phyloP scores from a whole-genome alignment of 805 yeast species.

The Ogataea sp. region DNA sequence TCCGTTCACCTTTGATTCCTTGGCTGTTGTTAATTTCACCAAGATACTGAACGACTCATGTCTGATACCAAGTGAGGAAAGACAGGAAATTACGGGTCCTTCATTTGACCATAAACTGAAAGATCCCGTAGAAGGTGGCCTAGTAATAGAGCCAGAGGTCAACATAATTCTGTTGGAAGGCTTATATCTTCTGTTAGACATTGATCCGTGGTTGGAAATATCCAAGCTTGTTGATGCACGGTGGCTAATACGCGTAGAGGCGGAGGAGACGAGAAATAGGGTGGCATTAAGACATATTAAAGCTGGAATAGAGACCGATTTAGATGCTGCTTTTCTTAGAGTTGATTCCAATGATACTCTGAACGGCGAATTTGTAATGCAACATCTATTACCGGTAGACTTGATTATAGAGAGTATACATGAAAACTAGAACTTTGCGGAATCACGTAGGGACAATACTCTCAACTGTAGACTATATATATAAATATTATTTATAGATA shows the following conservation, averaged over 20 bases:
- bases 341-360: conserved; percentile 31
- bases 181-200: conserved; percentile 29
- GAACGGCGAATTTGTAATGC: conserved; percentile 22
- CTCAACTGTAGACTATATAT: conserved; percentile 45
- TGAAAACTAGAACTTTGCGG: conserved; percentile 49
- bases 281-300: conserved; percentile 28
- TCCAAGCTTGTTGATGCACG: conserved; percentile 20
- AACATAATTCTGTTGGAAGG: conserved; percentile 32
- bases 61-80: neutral
- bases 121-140: conserved; percentile 31
- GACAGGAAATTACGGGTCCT: conserved; percentile 14
- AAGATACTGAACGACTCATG: conserved; percentile 1
- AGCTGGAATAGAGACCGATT: conserved; percentile 25
- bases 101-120: conserved; percentile 32
- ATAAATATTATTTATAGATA: too few species aligned
- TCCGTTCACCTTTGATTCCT: conserved; percentile 36
- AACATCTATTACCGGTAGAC: conserved; percentile 16
- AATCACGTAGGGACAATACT: conserved; percentile 54
- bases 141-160: conserved; percentile 19
- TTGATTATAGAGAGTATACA: conserved; percentile 13
- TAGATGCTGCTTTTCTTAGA: conserved; percentile 28
- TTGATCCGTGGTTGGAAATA: conserved; percentile 27
- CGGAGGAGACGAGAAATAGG: conserved; percentile 19
- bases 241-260: conserved; percentile 26
- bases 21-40: conserved; percentile 18